Percentiles rank a stretch among this genome's conserved stretches.
Conservation (phyloP, 1,139 yeast genomes). For the Saccharomyces hybrid region DNA sequence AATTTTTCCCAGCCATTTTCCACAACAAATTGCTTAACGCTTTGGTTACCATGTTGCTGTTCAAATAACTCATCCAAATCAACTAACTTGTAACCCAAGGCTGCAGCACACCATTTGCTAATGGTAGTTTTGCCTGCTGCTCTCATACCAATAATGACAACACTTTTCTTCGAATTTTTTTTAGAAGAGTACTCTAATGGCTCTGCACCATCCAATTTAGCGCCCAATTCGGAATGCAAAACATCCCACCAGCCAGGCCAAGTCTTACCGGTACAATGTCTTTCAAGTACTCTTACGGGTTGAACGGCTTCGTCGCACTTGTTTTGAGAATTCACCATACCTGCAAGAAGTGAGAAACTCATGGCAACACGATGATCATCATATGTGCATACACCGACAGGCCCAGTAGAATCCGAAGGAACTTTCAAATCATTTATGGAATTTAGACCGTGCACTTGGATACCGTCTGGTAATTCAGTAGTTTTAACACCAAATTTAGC, state of each 20-base stretch:
- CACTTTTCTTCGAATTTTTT: constrained; percentile 36
- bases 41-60: constrained; percentile 38
- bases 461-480: constrained; percentile 84
- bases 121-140: constrained; percentile 94
- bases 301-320: constrained; percentile 37
- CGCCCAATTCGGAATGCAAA: constrained; percentile 60
- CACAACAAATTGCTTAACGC: constrained; percentile 61
- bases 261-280: constrained; percentile 91
- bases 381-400: constrained; percentile 61
- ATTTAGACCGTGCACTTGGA: constrained; percentile 67
- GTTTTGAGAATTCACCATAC: constrained; percentile 32
- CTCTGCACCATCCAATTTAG: constrained; percentile 63
- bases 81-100: constrained; percentile 61
- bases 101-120: constrained; percentile 70
- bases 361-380: constrained; percentile 98
- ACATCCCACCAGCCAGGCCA: constrained; percentile 99
- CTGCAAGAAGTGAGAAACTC: constrained; percentile 85
- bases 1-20: constrained; percentile 80
- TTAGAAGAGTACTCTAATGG: constrained; percentile 19
- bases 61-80: constrained; percentile 78
- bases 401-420: constrained; percentile 39
- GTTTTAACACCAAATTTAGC: constrained; percentile 86
- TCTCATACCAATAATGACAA: constrained; percentile 92
- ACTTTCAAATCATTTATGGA: constrained; percentile 38
- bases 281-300: constrained; percentile 71